Conservation (phyloP, 2,329 filamentous ascomycete species). For the Arthroderma sp. region DNA sequence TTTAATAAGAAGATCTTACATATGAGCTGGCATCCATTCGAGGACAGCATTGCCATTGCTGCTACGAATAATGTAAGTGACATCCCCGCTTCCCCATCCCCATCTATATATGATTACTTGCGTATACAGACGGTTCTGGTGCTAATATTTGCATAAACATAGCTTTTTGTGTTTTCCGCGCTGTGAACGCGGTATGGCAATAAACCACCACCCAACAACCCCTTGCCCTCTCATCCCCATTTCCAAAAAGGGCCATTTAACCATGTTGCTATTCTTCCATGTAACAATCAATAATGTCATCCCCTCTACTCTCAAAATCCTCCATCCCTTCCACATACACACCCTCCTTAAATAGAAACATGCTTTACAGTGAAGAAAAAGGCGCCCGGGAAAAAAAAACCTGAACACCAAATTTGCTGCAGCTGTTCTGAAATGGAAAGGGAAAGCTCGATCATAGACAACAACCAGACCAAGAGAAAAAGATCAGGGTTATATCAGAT, state of each 20-base stretch:
- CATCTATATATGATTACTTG: neutral
- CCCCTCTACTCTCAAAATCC: neutral
- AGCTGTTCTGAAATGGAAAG: too few species aligned
- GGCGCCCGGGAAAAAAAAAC: neutral
- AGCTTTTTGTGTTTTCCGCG: constrained; percentile 70
- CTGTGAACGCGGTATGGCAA: constrained; percentile 36
- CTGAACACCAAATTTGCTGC: too few species aligned
- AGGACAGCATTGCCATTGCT: constrained; percentile 98
- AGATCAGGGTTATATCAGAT: too few species aligned
- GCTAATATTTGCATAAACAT: constrained; percentile 5
- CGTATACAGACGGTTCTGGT: constrained; percentile 11
- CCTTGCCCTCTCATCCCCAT: too few species aligned
- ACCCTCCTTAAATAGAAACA: neutral
- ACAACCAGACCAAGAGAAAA: too few species aligned
- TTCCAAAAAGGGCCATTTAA: too few species aligned
- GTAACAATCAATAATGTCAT: constrained; percentile 2
- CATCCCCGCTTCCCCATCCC: neutral
- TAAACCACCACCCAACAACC: neutral
- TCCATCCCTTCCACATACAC: neutral
- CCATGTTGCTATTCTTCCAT: neutral
- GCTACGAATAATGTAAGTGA: constrained; percentile 93
- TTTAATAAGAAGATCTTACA: constrained; percentile 99
- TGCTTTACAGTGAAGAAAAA: constrained; percentile 3
- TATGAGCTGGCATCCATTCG: constrained; percentile 99
- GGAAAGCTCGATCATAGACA: too few species aligned